Conservation (phyloP, 768 basidiomycete species). For the Podaxis mareebaensis region DNA sequence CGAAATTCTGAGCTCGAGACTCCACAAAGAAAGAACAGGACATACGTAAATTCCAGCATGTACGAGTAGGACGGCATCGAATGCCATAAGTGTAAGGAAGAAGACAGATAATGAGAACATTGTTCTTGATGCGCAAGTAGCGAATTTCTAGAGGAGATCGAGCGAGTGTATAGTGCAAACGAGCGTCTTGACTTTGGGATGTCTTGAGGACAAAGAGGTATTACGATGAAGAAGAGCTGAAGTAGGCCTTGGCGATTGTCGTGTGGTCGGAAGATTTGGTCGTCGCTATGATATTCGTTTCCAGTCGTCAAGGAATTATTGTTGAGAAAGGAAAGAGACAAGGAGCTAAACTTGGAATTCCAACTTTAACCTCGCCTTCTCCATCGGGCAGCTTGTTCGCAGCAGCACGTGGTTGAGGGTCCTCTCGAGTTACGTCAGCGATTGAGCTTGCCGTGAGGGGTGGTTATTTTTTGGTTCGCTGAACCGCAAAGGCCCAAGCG, state of each 20-base stretch:
- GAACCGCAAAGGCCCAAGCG: background rate
- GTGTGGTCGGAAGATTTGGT: background rate
- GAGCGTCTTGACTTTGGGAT: background rate
- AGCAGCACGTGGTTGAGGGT: background rate
- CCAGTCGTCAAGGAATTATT: constrained; percentile 10
- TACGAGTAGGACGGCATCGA: constrained; percentile 28
- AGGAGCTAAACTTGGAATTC: background rate
- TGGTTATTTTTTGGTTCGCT: background rate
- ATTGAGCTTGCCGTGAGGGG: background rate
- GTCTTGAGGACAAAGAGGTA: background rate
- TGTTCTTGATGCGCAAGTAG: background rate
- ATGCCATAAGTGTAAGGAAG: constrained; percentile 22
- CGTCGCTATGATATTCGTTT: constrained; percentile 14
- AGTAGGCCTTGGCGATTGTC: background rate
- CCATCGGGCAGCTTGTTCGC: background rate
- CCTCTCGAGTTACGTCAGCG: background rate
- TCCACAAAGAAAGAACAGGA: constrained; percentile 2
- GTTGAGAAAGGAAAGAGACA: background rate
- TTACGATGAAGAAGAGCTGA: background rate
- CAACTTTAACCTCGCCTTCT: background rate
- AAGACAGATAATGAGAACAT: constrained; percentile 11
- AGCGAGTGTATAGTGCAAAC: background rate
- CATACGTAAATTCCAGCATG: constrained; percentile 45
- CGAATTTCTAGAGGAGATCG: background rate
- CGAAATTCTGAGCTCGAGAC: background rate